Evolutionary conservation across 164 flowering plant genomes (phyloP), one percentile per base, ranked within the genome.

Genomic region (Dillenia suffruticosa): DNA sequence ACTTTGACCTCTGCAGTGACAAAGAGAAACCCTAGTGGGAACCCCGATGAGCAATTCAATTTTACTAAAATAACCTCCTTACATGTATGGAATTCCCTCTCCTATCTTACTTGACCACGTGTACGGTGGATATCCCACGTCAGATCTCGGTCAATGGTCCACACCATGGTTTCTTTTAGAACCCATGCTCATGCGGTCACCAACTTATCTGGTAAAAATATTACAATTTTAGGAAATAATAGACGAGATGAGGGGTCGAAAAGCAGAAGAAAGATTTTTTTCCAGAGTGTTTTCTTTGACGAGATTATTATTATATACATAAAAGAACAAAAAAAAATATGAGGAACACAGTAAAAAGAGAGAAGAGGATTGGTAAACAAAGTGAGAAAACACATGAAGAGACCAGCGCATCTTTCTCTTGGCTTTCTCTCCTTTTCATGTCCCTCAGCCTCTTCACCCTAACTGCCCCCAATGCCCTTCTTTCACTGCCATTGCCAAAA

Each of bases 391-490:
- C 47, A 51, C 46, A 63, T 52, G 12, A 64, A 64, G 40, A 44
- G 57, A 54, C 45, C 24, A 46, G 10, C 24, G 22, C 40, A 49
- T 56, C 49, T 49, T 51, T 17, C 44, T 14, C 22, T n/a, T 56
- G 66, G 62, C 58, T 62, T 62, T 62, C 71, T 62, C 66, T 57
- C 51, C 71, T 68, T 68, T 68, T 68, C 66, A 68, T 63, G 66
- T 32, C 57, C 58, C 40, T 32, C 40, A 32, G 7, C 6, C 7
- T 5, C 40, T 32, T 32, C 40, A 32, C 40, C 40, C 40, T 32
- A 4, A 1, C 40, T 32, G 40, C 26, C 51, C 17, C n/a, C 12
- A 9, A 12, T 51, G 24, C 53, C 49, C 57, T 14, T 43, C 57
- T 16, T 11, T 13, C 59, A 3, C 44, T 46, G 46, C 22, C 52